phyloP scores from a whole-genome alignment of 139 green algal species.

The Chlamydomonas sp. region DNA sequence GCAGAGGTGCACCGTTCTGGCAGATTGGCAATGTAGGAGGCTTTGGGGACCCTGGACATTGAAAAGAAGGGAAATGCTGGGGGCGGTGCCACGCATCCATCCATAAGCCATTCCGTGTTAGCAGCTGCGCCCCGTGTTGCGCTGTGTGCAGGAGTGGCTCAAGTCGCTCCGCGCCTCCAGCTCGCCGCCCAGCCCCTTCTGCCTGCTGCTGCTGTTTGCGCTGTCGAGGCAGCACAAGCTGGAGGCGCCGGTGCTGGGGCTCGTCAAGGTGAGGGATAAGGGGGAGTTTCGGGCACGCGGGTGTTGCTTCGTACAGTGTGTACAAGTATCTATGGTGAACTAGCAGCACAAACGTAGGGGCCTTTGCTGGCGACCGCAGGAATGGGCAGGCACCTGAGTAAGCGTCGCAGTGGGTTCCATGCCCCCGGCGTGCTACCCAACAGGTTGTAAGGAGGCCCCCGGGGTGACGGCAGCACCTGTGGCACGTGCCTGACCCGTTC shows the following conservation, averaged over 20 bases:
- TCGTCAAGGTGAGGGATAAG: background rate
- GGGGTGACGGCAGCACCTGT: too few species aligned
- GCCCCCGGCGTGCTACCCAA: too few species aligned
- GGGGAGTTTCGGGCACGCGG: too few species aligned
- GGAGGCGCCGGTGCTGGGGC: background rate
- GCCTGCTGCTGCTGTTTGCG: slow-evolving; percentile 32
- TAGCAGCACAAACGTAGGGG: too few species aligned
- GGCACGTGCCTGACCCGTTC: too few species aligned
- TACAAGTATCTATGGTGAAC: too few species aligned
- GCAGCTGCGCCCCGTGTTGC: background rate
- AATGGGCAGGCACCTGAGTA: too few species aligned
- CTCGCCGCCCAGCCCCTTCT: slow-evolving; percentile 13
- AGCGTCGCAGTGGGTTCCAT: too few species aligned
- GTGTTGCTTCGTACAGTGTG: too few species aligned
- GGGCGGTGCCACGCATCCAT: background rate
- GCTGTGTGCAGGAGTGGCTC: slow-evolving; percentile 7
- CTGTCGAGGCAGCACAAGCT: slow-evolving; percentile 24
- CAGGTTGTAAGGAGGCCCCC: too few species aligned
- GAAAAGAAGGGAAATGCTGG: background rate
- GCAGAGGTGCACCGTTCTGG: background rate
- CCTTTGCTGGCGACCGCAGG: too few species aligned
- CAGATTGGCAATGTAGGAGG: background rate
- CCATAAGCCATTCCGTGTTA: background rate
- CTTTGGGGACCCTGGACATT: too few species aligned
- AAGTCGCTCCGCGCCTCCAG: background rate